A percentile compares a stretch with the other conserved stretches of the same genome.
These are phyloP conservation scores for Suhomyces anneliseae DNA, from an alignment of 1,139 yeast genomes.

Conservation along the genomic window DNA sequence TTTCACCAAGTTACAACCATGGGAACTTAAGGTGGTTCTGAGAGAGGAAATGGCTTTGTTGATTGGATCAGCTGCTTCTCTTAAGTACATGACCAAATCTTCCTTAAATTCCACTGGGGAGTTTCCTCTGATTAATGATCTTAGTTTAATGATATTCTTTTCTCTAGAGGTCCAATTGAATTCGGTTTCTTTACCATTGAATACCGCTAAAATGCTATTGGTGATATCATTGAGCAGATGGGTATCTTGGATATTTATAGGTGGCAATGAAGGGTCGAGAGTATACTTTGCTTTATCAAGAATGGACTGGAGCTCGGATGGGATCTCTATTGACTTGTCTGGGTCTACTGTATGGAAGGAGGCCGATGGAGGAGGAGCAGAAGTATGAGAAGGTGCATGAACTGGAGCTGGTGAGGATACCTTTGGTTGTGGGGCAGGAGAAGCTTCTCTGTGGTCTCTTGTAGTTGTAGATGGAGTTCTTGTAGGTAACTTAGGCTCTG, in stretches of 20 bases:
- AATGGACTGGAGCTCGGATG: conserved; percentile 10
- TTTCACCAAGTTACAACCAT: conserved; percentile 78
- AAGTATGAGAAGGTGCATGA: background rate
- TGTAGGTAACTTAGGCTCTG: background rate
- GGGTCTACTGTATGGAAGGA: background rate
- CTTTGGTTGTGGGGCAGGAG: no score
- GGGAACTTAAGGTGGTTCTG: conserved; percentile 77
- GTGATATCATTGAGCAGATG: conserved; percentile 20
- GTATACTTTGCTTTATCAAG: conserved; percentile 21
- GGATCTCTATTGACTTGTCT: background rate
- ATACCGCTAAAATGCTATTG: conserved; percentile 31
- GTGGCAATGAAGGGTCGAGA: conserved; percentile 26
- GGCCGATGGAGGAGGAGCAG: background rate
- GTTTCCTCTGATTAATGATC: conserved; percentile 65
- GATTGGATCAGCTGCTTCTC: conserved; percentile 56
- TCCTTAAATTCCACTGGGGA: conserved; percentile 36
- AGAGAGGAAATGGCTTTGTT: conserved; percentile 69
- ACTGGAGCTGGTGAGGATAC: background rate
- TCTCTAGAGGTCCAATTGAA: conserved; percentile 83
- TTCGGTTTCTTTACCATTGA: conserved; percentile 86
- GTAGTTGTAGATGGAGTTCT: background rate
- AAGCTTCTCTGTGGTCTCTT: background rate
- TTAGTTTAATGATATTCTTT: conserved; percentile 51
- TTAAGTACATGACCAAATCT: conserved; percentile 45
- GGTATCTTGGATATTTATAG: conserved; percentile 17